Base-by-base conservation (phyloP, 306 rosid genomes). In the Cercis canadensis region DNA sequence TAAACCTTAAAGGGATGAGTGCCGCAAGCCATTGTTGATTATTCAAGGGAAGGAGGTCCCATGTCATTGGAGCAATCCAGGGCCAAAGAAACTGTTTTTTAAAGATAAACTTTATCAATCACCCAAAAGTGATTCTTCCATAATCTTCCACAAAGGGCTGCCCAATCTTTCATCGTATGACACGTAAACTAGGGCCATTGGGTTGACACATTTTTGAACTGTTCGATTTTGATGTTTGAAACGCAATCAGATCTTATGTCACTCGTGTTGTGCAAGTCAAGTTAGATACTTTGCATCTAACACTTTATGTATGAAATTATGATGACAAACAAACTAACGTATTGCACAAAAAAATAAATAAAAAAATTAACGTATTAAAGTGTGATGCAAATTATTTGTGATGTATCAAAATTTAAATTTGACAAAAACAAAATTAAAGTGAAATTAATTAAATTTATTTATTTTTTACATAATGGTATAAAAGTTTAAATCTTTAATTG, bases 231-330 rank as follows among this genome's bases (percentile, higher is more conserved):
- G 0, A 36, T 12, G 31, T 43, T 49, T 16, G 65, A 44, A 52
- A 58, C 66, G 79, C 67, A 60, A 49, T 29, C 64, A 24, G 29
- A 24, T 24, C 29, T 6, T 36, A 29, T 41, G 50, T 18, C 61
- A 16, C 79, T 64, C 75, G 66, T 72, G 70, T 52, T 52, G 74
- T 50, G 62, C 82, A 71, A 72, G 69, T 60, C 60, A 76, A 61
- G 58, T 40, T 8, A 57, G 5, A 15, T 45, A 29, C 1, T 39
- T 52, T 52, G 31, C 40, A 51, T 62, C 62, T 47, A 36, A 19
- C 43, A 12, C 34, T 39, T 40, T 39, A 32, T 34, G 2, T 11
- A 14, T n/a, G 49, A 10, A 6, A 5, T 37, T 37, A 37, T 8
- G 43, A 0, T 37, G 43, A 24, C 29, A 24, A 8, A 37, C 14